phyloP scores from a whole-genome alignment of 169 alveolate genomes.

The Cryptosporidium parvum region DNA sequence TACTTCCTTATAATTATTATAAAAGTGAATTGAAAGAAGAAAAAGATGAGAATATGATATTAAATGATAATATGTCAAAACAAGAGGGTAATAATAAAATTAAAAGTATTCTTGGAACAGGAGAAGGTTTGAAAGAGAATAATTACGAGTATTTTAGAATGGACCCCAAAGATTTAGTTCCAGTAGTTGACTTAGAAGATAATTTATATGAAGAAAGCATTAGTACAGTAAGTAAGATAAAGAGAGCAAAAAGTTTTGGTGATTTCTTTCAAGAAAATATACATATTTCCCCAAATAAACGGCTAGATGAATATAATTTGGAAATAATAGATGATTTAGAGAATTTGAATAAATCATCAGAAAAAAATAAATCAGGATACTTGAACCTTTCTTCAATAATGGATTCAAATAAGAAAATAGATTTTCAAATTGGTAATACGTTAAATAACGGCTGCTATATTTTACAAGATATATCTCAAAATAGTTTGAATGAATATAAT shows the following conservation, averaged over 20 bases:
- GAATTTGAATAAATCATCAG: not conserved
- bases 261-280: conserved; percentile 57
- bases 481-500: not conserved
- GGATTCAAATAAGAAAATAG: conserved; percentile 1
- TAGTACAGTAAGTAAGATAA: conserved; percentile 1
- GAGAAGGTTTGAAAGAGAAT: not conserved
- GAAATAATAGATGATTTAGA: not conserved
- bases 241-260: conserved; percentile 48
- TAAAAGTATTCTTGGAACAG: conserved; percentile 40
- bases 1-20: not conserved
- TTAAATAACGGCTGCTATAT: not conserved
- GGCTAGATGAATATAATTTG: not conserved
- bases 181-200: not conserved
- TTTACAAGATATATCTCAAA: not conserved
- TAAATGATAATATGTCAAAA: not conserved
- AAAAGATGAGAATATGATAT: not conserved
- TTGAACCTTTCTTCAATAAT: conserved; percentile 8
- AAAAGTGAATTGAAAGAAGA: not conserved
- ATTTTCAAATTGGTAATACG: not conserved
- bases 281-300: conserved; percentile 44
- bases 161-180: not conserved
- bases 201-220: not conserved
- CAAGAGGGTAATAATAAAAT: not conserved
- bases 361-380: not conserved
- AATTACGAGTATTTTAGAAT: conserved; percentile 3